Conservation (phyloP, 2,329 filamentous ascomycete genomes). For the Talaromyces sp. region DNA sequence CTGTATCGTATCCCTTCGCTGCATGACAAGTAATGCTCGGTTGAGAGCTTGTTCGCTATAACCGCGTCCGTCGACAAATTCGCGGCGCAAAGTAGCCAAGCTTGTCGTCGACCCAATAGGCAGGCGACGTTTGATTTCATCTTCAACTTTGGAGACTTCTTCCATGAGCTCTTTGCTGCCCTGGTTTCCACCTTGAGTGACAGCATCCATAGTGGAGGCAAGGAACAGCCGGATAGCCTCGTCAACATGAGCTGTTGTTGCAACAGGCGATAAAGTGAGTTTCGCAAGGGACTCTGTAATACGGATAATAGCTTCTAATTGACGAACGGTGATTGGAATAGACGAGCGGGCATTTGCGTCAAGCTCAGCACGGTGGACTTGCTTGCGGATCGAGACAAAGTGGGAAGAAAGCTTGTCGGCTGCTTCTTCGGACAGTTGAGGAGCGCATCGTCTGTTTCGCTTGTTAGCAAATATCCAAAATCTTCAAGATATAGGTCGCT, state of each 20-base stretch:
- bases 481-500: slow-evolving; percentile 34
- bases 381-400: slow-evolving; percentile 91
- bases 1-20: slow-evolving; percentile 71
- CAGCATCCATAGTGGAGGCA: slow-evolving; percentile 95
- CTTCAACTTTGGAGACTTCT: slow-evolving; percentile 80
- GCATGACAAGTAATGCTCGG: slow-evolving; percentile 77
- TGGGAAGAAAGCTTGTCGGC: slow-evolving; percentile 95
- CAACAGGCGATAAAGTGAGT: slow-evolving; percentile 77
- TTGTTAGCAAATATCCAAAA: slow-evolving; percentile 18
- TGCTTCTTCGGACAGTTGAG: slow-evolving; percentile 82
- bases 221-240: slow-evolving; percentile 97
- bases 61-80: slow-evolving; percentile 88
- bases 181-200: slow-evolving; percentile 80
- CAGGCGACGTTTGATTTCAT: slow-evolving; percentile 79
- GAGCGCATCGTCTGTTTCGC: slow-evolving; percentile 72
- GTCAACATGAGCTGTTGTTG: slow-evolving; percentile 88
- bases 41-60: slow-evolving; percentile 86
- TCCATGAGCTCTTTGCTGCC: slow-evolving; percentile 87
- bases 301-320: slow-evolving; percentile 93
- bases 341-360: slow-evolving; percentile 86
- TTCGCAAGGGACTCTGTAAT: slow-evolving; percentile 97
- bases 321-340: slow-evolving; percentile 95
- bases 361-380: slow-evolving; percentile 87
- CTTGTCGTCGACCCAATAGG: slow-evolving; percentile 96
- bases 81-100: slow-evolving; percentile 75